phyloP scores from a whole-genome alignment of 148 eudicot species.

The Gaultheria prostrata region DNA sequence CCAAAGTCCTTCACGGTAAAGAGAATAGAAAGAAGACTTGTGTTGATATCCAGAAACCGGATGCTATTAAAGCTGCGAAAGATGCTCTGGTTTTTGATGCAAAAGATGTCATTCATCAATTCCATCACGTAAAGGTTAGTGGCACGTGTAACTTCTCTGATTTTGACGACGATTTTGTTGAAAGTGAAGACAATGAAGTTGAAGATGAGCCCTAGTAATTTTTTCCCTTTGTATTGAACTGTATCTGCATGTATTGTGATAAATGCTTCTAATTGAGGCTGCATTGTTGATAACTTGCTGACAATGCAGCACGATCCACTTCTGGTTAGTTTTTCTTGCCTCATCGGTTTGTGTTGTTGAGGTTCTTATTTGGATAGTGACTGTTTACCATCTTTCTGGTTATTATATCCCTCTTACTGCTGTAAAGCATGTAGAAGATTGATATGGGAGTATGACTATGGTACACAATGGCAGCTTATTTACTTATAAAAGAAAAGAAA shows the following conservation, averaged over 20 bases:
- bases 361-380: neutral
- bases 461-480: too few species aligned
- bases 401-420: neutral
- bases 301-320: neutral
- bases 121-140: constrained; percentile 41
- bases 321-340: constrained; percentile 1
- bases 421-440: neutral
- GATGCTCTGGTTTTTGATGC: constrained; percentile 64
- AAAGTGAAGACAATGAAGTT: constrained; percentile 35
- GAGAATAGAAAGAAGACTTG: constrained; percentile 24
- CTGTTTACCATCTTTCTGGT: neutral
- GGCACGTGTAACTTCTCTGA: constrained; percentile 24
- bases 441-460: neutral
- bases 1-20: constrained; percentile 27
- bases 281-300: neutral
- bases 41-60: constrained; percentile 20
- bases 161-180: constrained; percentile 32
- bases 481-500: too few species aligned
- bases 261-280: constrained; percentile 1
- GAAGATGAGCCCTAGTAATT: constrained; percentile 13
- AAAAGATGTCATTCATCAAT: constrained; percentile 54
- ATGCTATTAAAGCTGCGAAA: constrained; percentile 60
- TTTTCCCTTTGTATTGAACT: neutral
- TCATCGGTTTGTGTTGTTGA: neutral
- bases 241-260: neutral